These are phyloP conservation scores for Alternaria gansuensis DNA, from an alignment of 2,329 filamentous ascomycete genomes.

Conservation along the genomic window DNA sequence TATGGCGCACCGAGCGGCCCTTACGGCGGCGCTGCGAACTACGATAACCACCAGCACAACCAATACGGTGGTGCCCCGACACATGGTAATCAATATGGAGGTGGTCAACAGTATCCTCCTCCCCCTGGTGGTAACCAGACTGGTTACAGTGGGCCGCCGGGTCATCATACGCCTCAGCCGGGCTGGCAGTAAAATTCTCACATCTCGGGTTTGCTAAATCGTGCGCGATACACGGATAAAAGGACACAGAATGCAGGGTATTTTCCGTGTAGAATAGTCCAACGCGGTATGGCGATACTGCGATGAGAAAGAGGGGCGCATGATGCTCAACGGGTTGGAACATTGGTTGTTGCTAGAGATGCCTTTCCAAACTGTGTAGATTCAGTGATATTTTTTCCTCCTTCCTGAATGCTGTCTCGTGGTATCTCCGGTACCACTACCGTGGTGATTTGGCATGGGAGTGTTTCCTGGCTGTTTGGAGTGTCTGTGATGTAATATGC, in stretches of 20 bases:
- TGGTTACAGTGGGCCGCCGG: conserved; percentile 23
- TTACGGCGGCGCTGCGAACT: conserved; percentile 42
- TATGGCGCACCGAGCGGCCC: conserved; percentile 31
- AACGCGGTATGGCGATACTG: not conserved
- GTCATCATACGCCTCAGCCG: conserved; percentile 33
- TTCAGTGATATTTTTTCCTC: conserved; percentile 8
- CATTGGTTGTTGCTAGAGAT: conserved; percentile 4
- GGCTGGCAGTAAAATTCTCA: conserved; percentile 33
- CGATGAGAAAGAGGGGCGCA: not conserved
- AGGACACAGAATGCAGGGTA: not conserved
- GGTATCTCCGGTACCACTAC: not conserved
- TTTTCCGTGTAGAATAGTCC: not conserved
- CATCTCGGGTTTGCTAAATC: not conserved
- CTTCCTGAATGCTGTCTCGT: not conserved
- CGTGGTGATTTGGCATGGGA: not conserved
- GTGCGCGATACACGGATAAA: not conserved
- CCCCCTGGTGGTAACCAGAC: conserved; percentile 22
- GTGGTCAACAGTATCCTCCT: conserved; percentile 31
- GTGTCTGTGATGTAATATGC: not conserved
- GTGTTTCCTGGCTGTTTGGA: not conserved
- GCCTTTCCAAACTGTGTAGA: conserved; percentile 21
- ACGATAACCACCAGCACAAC: conserved; percentile 47
- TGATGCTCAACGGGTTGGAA: not conserved
- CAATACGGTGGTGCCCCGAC: conserved; percentile 30
- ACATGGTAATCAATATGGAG: conserved; percentile 26